Base-by-base conservation (phyloP, 2,329 filamentous ascomycete genomes). In the Pseudogymnoascus sp. region DNA sequence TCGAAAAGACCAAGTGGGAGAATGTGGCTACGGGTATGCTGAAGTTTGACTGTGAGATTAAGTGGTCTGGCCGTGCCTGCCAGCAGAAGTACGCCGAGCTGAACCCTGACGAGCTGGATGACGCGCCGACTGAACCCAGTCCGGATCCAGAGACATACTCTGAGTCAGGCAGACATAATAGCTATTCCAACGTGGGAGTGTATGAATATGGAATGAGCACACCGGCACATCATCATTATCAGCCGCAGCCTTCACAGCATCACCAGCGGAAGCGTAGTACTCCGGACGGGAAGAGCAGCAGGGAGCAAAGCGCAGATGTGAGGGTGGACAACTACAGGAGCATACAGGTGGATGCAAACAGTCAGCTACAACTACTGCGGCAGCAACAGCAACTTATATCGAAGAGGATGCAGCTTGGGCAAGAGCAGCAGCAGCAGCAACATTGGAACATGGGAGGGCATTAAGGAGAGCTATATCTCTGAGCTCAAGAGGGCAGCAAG, bases 11-110 rank as follows among this genome's bases (percentile, higher is more conserved):
- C 1, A 71, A 72, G 59, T 76, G 73, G 73, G 69, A 72, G 15
- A 63, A 68, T 28, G 70, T 75, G 28, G 68, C 72, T 4, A 67
- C 67, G 62, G 68, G 69, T 26, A 75, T 75, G 73, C 60, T 70
- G 11, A 73, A 71, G 59, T 67, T 72, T 66, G 74, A 73, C 15
- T 69, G 69, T 44, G 67, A 68, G 38, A 69, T 73, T 42, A 73
- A 71, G 63, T 75, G 74, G 67, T 71, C 72, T 2, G 69, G 69
- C n/a, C 70, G 71, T 33, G 70, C 71, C 4, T 70, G 72, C 7
- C 69, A 74, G 63, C 72, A 69, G 62, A 75, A 74, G 42, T 76
- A 69, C 69, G 69, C 70, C 23, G 72, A 75, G 63, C 65, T 74
- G 42, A 68, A 70, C 57, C 63, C 62, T 6, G 28, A 63, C 7